Evolutionary conservation across 208 protist genomes (phyloP).

Genomic region (Leishmania lainsoni): DNA sequence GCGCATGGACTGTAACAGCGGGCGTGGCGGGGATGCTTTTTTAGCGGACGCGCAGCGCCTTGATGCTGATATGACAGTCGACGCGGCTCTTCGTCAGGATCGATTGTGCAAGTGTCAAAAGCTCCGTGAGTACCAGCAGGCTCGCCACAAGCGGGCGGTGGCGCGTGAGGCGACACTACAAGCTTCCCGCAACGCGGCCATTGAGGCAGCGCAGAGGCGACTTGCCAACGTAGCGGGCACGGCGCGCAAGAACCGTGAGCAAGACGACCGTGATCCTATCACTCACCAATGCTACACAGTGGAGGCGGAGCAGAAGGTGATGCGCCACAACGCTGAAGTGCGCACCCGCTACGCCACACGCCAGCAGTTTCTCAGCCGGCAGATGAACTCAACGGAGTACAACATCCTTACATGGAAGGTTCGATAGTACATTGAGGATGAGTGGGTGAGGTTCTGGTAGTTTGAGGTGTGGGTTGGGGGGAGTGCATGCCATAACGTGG

Average conservation of each 20-base stretch:
- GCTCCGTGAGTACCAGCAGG: not conserved
- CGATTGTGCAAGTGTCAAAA: conserved; percentile 12
- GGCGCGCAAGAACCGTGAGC: conserved; percentile 45
- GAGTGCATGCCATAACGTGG: not conserved
- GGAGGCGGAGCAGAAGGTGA: conserved; percentile 31
- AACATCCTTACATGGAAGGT: conserved; percentile 68
- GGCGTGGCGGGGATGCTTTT: conserved; percentile 29
- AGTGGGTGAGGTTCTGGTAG: not conserved
- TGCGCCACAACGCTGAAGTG: conserved; percentile 27
- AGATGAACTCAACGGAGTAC: conserved; percentile 46
- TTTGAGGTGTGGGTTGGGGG: not conserved
- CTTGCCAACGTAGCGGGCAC: conserved; percentile 31
- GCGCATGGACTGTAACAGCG: not conserved
- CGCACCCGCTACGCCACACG: conserved; percentile 42
- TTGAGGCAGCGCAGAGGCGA: conserved; percentile 27
- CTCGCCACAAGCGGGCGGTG: conserved; percentile 23
- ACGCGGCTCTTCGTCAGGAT: conserved; percentile 48
- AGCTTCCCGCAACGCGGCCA: conserved; percentile 37
- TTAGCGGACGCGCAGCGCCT: conserved; percentile 54
- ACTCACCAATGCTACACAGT: conserved; percentile 56
- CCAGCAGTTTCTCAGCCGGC: conserved; percentile 29
- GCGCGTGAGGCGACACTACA: conserved; percentile 38
- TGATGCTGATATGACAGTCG: conserved; percentile 44
- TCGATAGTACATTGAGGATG: not conserved
- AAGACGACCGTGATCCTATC: conserved; percentile 59